Conservation (phyloP, 2,329 filamentous ascomycete species). For the Apiospora aurea region DNA sequence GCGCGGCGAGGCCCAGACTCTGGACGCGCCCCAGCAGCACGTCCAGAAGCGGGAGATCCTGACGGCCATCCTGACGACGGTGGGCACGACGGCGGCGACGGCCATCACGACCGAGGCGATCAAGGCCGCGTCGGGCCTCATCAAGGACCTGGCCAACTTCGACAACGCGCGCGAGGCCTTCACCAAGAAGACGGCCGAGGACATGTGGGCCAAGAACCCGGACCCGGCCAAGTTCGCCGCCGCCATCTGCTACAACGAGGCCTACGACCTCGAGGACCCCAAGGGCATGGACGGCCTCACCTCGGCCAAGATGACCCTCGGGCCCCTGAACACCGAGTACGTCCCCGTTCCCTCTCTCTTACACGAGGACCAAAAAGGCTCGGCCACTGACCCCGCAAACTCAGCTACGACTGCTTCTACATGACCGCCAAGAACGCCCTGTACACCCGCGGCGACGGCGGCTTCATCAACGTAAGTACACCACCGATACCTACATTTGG, state of each 20-base stretch:
- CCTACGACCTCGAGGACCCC: slow-evolving; percentile 22
- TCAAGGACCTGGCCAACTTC: slow-evolving; percentile 22
- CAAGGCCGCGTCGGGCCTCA: background rate
- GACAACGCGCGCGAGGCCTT: slow-evolving; percentile 22
- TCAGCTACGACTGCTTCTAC: slow-evolving; percentile 25
- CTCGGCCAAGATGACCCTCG: slow-evolving; percentile 22
- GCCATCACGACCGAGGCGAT: background rate
- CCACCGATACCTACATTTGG: background rate
- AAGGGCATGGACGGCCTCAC: slow-evolving; percentile 13
- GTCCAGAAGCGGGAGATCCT: slow-evolving; percentile 15
- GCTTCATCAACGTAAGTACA: slow-evolving; percentile 20
- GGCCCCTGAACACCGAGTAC: slow-evolving; percentile 12
- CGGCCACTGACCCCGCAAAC: too few relatives aligned
- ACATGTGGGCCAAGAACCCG: slow-evolving; percentile 19
- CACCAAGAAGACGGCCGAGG: slow-evolving; percentile 21
- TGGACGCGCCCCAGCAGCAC: background rate
- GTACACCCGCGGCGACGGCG: slow-evolving; percentile 21
- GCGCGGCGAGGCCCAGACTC: background rate
- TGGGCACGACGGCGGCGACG: background rate
- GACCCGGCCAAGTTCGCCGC: slow-evolving; percentile 21
- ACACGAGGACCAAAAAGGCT: too few relatives aligned
- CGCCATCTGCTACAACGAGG: slow-evolving; percentile 23
- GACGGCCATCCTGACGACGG: slow-evolving; percentile 10
- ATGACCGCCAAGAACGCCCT: slow-evolving; percentile 23
- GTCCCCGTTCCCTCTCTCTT: background rate